These are phyloP conservation scores for Pseudonitzschia pungens DNA, from an alignment of 108 stramenopile species.

Conservation along the genomic window DNA sequence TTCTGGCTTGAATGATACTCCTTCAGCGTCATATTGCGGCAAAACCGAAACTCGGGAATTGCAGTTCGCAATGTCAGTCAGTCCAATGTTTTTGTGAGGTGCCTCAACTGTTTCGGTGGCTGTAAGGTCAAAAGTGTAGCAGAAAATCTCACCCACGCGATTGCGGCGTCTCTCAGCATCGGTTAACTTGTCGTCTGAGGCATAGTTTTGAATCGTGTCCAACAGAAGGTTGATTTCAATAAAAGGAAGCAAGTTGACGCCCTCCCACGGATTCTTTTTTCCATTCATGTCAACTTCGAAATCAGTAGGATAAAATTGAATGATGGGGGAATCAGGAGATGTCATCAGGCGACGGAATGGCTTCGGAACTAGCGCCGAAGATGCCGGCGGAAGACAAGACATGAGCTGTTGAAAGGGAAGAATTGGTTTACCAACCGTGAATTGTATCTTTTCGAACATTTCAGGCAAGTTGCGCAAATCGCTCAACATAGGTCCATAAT, in stretches of 20 bases:
- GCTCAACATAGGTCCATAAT: conserved; percentile 91
- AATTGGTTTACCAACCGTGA: conserved; percentile 88
- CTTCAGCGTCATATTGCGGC: conserved; percentile 58
- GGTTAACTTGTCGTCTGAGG: conserved; percentile 76
- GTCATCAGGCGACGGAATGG: conserved; percentile 89
- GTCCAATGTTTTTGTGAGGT: conserved; percentile 80
- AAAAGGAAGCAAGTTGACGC: conserved; percentile 97
- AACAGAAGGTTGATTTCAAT: conserved; percentile 90
- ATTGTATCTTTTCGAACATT: conserved; percentile 77
- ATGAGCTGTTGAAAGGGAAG: conserved; percentile 96
- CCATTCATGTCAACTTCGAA: conserved; percentile 99
- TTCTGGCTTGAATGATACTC: conserved; percentile 78
- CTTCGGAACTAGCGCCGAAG: conserved; percentile 82
- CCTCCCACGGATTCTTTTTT: conserved; percentile 99
- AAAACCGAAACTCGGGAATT: conserved; percentile 66
- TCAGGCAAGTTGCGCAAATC: conserved; percentile 87
- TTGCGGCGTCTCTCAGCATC: conserved; percentile 80
- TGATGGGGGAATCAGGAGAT: conserved; percentile 81
- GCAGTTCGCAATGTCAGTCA: conserved; percentile 79
- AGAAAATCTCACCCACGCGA: conserved; percentile 67
- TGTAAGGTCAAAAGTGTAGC: conserved; percentile 79
- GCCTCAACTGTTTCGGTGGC: conserved; percentile 72
- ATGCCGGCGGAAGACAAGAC: conserved; percentile 93
- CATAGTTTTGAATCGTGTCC: conserved; percentile 68
- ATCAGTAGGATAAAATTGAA: conserved; percentile 90